Conservation (phyloP, 352 stramenopile species). For the Phytopythium litorale region DNA sequence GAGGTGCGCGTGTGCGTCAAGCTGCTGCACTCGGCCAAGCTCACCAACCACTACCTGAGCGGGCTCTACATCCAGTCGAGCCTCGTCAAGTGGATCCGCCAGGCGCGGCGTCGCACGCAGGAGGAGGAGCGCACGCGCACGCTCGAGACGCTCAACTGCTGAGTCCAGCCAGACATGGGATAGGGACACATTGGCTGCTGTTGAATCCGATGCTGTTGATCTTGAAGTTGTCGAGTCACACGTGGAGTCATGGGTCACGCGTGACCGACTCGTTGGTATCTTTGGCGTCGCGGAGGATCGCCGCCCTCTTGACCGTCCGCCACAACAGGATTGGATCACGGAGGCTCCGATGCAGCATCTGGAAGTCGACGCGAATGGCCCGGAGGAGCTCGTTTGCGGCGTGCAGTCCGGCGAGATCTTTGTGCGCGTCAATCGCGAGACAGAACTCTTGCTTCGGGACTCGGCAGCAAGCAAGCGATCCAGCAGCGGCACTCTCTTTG, state of each 20-base stretch:
- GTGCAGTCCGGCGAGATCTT: slow-evolving; percentile 48
- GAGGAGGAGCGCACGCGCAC: slow-evolving; percentile 21
- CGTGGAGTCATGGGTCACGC: background rate
- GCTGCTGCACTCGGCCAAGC: slow-evolving; percentile 58
- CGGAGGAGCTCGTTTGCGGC: slow-evolving; percentile 1
- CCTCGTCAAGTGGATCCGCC: slow-evolving; percentile 52
- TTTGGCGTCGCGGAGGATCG: background rate
- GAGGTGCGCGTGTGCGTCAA: slow-evolving; percentile 61
- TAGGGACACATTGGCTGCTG: background rate
- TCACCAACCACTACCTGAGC: slow-evolving; percentile 71
- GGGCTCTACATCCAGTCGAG: slow-evolving; percentile 56
- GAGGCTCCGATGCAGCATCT: background rate
- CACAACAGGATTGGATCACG: background rate
- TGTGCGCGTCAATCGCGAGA: slow-evolving; percentile 21
- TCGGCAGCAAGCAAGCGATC: slow-evolving; percentile 5
- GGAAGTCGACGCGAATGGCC: background rate
- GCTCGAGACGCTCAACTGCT: slow-evolving; percentile 15
- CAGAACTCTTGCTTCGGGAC: background rate
- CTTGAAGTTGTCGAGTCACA: background rate
- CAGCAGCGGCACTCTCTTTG: slow-evolving; percentile 19
- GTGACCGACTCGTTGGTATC: background rate
- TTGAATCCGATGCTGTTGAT: background rate
- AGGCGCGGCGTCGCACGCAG: slow-evolving; percentile 34
- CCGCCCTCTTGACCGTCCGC: background rate
- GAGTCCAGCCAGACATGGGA: background rate